Base-by-base conservation (phyloP, 257 asterid species). In the Nemophila menziesii region DNA sequence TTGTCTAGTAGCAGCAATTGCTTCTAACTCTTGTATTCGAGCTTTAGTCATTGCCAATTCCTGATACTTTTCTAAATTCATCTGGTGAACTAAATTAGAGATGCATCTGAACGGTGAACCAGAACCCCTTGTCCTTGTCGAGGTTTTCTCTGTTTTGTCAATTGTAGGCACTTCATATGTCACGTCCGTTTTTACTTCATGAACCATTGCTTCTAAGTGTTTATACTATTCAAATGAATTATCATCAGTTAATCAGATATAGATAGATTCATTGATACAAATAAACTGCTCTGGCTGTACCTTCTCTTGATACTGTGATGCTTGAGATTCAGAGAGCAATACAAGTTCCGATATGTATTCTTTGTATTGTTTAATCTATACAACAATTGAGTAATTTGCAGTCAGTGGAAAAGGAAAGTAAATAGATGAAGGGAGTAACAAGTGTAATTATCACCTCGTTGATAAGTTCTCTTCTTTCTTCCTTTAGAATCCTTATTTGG, bases 81-180 rank as follows among this genome's bases (percentile, higher is more conserved):
- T 74, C 49, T 81, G 96, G 62, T 78, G 96, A 69, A 86, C 86
- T 53, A 86, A 48, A 58, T 75, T 80, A 61, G 83, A 52, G 33
- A 81, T 81, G 82, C 93, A 86, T 76, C 78, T 81, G 76, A 86
- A 86, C 24, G 96, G 96, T 38, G 96, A 86, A 60, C 89, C 64
- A 22, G 89, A 86, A 49, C 96, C 92, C 66, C 93, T 78, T 48
- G 75, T 44, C 75, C 68, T 75, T 62, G 73, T 62, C 58, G 72
- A 58, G 53, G 17, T 44, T 67, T 74, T 81, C 55, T 81, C 96
- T 33, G 52, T 59, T 56, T 62, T 75, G 24, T 70, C 82, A 51
- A 56, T 20, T 36, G 68, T 56, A 50, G 75, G 48, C 23, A 56
- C 80, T 44, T 54, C 73, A 57, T 67, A 63, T 60, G 44, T 11